Evolutionary conservation across 2,329 filamentous ascomycete species (phyloP).

Genomic region (Botryosphaeria agaves): DNA sequence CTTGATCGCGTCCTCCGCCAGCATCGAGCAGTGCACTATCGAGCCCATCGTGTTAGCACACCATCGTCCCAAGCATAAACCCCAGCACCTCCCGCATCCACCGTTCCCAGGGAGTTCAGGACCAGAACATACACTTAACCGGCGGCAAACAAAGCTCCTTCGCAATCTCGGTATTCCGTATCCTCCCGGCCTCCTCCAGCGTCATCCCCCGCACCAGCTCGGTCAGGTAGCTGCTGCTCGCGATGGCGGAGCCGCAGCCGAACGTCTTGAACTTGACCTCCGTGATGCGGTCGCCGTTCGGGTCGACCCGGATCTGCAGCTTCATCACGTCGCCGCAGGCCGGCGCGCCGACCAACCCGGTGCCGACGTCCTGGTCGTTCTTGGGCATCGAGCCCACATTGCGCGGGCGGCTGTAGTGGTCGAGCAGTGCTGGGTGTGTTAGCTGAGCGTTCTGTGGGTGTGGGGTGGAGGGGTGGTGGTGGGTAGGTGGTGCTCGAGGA

Average conservation of each 20-base stretch:
- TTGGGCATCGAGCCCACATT: constrained; percentile 71
- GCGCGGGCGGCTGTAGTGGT: constrained; percentile 66
- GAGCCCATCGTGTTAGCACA: background rate
- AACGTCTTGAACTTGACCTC: constrained; percentile 99
- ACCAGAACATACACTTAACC: constrained; percentile 53
- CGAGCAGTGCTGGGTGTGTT: constrained; percentile 38
- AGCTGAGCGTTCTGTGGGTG: constrained; percentile 12
- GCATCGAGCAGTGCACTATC: constrained; percentile 76
- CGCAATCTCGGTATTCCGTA: constrained; percentile 95
- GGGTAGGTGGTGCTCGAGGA: constrained; percentile 3
- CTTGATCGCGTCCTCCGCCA: constrained; percentile 86
- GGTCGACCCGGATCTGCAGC: constrained; percentile 83
- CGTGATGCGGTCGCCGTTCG: constrained; percentile 69
- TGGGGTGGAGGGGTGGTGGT: constrained; percentile 4
- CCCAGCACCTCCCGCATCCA: too few relatives aligned
- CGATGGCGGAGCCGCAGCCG: constrained; percentile 86
- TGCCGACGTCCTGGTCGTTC: constrained; percentile 67
- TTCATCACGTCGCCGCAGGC: constrained; percentile 91
- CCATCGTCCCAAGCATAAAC: background rate
- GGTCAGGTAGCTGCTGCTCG: constrained; percentile 84
- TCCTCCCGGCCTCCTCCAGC: constrained; percentile 77
- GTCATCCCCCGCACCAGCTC: constrained; percentile 94
- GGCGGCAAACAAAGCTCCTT: constrained; percentile 85
- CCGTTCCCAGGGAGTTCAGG: too few relatives aligned
- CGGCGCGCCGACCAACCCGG: constrained; percentile 78